Conservation (phyloP, 768 basidiomycete species). For the Guyanaporus albipodus region DNA sequence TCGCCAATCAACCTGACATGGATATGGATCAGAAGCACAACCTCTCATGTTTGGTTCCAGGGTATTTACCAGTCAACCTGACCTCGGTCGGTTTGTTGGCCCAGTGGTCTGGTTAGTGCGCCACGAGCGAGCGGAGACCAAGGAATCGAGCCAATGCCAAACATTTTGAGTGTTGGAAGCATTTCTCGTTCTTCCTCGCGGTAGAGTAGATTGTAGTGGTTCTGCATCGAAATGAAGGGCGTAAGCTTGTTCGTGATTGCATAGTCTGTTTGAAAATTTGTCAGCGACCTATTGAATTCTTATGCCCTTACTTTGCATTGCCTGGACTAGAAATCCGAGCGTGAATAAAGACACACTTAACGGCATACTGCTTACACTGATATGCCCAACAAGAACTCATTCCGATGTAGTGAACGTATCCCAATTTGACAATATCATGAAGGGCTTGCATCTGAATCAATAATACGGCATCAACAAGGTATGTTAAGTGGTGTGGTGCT, state of each 20-base stretch:
- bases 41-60: not conserved
- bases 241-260: constrained; percentile 42
- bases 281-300: not conserved
- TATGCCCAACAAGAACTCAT: constrained; percentile 42
- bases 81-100: constrained; percentile 26
- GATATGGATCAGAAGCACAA: constrained; percentile 5
- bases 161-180: constrained; percentile 48
- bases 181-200: constrained; percentile 60
- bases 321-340: constrained; percentile 28
- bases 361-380: constrained; percentile 28
- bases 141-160: constrained; percentile 44
- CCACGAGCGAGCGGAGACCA: constrained; percentile 44
- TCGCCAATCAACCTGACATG: constrained; percentile 23
- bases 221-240: constrained; percentile 64
- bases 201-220: constrained; percentile 53
- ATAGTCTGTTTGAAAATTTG: constrained; percentile 27
- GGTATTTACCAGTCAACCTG: constrained; percentile 23
- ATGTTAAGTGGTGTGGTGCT: not conserved
- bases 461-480: no score
- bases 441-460: constrained; percentile 41
- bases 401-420: constrained; percentile 46
- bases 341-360: constrained; percentile 1
- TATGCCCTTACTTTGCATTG: constrained; percentile 35
- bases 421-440: constrained; percentile 48
- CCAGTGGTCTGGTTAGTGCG: constrained; percentile 32